Evolutionary conservation across 768 basidiomycete species (phyloP), one percentile per base, ranked within the genome.

Genomic region (Crucibulum laeve): DNA sequence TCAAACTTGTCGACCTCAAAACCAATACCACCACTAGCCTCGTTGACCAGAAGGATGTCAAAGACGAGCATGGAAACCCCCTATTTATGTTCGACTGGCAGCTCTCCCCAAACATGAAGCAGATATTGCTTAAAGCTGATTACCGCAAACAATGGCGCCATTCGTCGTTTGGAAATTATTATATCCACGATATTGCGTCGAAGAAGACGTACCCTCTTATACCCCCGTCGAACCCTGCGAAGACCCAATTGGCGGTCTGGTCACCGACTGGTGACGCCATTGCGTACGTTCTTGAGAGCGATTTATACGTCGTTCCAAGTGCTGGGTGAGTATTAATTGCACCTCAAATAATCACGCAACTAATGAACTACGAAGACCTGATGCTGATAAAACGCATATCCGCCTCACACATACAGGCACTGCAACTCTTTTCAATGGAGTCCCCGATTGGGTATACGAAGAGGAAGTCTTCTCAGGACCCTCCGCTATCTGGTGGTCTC

Each of bases 391-490:
- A n/a, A n/a, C 67, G 11, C 68, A 83, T 7, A 84, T 94, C 39
- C 83, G 85, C 7, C 73, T 98, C 7, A 99, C 95, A 1, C 67
- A 71, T 1, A 79, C 83, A 11, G 96, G 96, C 0, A 88, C 85
- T 40, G 74, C 80, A 0, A 85, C 87, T 0, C 71, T 94, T 13
- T 96, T 98, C 71, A 82, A 97, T 55, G 96, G 96, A 5, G 87
- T 96, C 1, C 90, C 92, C 0, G 92, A 96, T 59, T 98, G 96
- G 95, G 95, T 97, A 4, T 94, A 94, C 61, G 92, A 95, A 60
- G 91, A 95, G 58, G 92, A 96, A 59, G 80, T 97, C 18, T 87
- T 92, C 53, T 66, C 73, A 3, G 57, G 65, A 28, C 79, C 92
- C 56, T 80, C 62, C 38, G 83, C 93, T 0, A 68, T 95, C 4